Evolutionary conservation across 179 eudicot genomes (phyloP), one percentile per base, ranked within the genome.

Genomic region (Actinidia chinensis): DNA sequence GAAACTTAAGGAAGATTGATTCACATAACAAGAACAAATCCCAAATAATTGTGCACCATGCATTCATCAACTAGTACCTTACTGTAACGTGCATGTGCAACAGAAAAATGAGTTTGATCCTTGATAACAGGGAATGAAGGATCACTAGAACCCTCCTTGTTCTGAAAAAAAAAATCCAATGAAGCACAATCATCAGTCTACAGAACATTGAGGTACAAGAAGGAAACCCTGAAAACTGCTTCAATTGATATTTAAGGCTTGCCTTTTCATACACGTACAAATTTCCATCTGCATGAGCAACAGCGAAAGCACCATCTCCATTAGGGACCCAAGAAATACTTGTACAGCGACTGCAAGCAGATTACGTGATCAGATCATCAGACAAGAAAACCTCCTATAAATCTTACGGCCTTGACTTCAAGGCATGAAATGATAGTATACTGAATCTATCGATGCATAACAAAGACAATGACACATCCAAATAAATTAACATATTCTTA

Each of bases 251-350:
- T 73, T n/a, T 63, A 84, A 74, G 54, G 74, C 90, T 87, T 86
- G 89, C 98, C 97, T 94, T 94, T 83, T 94, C 98, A 84, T 94
- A 94, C 75, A 91, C 91, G 68, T 90, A 94, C 80, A 94, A 75
- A 82, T 93, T 94, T 85, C 98, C 98, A 90, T 94, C 97, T 76
- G 96, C 93, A 88, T 94, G 94, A 79, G 89, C 95, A 85, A 90
- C 96, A 71, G 90, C 86, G 76, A 94, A 94, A 75, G 92, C 76
- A 66, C 98, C 98, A 83, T 93, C 94, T 66, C 94, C 88, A 78
- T 87, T 87, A 61, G 98, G 97, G 70, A 94, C 89, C 97, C 98
- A 94, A 23, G 93, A 89, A 86, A 94, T 80, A 85, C 94, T 84
- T 51, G 91, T 86, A 84, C 98, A 94, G 20, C 96, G 93, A 78